phyloP scores from a whole-genome alignment of 768 basidiomycete species.

The Tubosaeta sp. region DNA sequence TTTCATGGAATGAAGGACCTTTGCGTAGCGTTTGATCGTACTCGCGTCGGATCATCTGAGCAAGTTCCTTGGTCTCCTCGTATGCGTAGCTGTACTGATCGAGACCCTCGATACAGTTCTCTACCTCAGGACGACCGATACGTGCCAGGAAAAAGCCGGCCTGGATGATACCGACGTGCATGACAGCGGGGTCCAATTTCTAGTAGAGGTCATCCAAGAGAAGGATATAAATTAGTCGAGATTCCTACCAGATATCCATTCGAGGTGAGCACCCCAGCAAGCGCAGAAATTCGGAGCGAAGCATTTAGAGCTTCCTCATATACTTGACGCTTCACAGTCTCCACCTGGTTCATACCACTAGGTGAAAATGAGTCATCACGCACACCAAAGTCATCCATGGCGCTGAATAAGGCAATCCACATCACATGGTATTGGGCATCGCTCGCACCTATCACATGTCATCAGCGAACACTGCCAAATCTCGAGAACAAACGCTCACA shows the following conservation, averaged over 20 bases:
- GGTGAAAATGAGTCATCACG: constrained; percentile 46
- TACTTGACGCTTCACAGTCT: constrained; percentile 63
- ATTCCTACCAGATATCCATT: constrained; percentile 78
- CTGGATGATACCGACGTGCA: constrained; percentile 83
- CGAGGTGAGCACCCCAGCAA: constrained; percentile 78
- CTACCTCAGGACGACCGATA: constrained; percentile 77
- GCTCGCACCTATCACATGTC: constrained; percentile 52
- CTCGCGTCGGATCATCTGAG: constrained; percentile 54
- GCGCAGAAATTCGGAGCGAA: constrained; percentile 82
- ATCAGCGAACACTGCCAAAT: not conserved
- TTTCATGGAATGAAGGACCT: constrained; percentile 38
- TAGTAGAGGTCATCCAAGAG: constrained; percentile 24
- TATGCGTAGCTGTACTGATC: constrained; percentile 87
- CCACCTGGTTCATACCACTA: constrained; percentile 53
- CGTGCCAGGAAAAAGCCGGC: constrained; percentile 80
- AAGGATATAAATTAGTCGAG: constrained; percentile 7
- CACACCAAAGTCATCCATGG: constrained; percentile 81
- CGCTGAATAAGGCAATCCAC: constrained; percentile 82
- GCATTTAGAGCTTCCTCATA: constrained; percentile 81
- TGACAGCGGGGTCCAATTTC: constrained; percentile 83
- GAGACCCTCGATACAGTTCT: constrained; percentile 79
- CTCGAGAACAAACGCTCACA: constrained; percentile 35
- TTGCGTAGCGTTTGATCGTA: constrained; percentile 40
- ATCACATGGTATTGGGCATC: constrained; percentile 90
- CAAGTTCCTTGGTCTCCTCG: constrained; percentile 79